Percentiles rank a stretch among this genome's conserved stretches.
These are phyloP conservation scores for Agroathelia rolfsii DNA, from an alignment of 1,284 basidiomycete species.

Conservation along the genomic window DNA sequence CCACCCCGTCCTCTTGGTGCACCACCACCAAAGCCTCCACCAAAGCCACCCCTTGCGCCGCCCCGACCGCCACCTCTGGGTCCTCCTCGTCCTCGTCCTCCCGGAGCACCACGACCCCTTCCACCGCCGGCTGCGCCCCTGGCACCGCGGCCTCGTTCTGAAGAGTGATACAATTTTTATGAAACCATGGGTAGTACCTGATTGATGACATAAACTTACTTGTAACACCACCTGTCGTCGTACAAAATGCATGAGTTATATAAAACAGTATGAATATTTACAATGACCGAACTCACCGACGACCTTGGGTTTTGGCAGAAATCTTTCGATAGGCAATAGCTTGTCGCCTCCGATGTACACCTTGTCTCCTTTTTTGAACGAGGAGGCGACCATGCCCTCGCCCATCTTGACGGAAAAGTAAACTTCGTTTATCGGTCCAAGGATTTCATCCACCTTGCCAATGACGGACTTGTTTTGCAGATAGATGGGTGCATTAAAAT, in stretches of 20 bases:
- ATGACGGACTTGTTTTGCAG: slow-evolving; percentile 95
- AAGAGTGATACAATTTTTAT: slow-evolving; percentile 11
- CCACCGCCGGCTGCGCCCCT: slow-evolving; percentile 29
- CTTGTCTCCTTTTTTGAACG: slow-evolving; percentile 97
- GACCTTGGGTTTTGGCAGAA: slow-evolving; percentile 93
- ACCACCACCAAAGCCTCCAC: slow-evolving; percentile 31
- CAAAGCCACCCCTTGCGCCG: slow-evolving; percentile 26
- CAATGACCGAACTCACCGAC: slow-evolving; percentile 53
- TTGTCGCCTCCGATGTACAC: slow-evolving; percentile 97
- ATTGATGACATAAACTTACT: slow-evolving; percentile 26
- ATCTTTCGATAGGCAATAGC: slow-evolving; percentile 91
- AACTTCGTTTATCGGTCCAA: slow-evolving; percentile 97
- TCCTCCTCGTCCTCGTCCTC: slow-evolving; percentile 40
- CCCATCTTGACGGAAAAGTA: slow-evolving; percentile 98
- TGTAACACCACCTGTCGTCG: slow-evolving; percentile 34
- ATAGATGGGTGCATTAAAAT: slow-evolving; percentile 99
- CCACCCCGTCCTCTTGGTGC: slow-evolving; percentile 34
- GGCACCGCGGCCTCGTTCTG: slow-evolving; percentile 49
- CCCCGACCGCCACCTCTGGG: slow-evolving; percentile 28
- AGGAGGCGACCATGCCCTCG: slow-evolving; percentile 89
- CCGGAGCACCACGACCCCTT: slow-evolving; percentile 32
- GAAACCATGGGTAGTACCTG: not conserved
- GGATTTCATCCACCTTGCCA: slow-evolving; percentile 93
- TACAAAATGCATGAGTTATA: no score
- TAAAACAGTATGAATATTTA: no score